Evolutionary conservation across 1,284 basidiomycete species (phyloP).

Genomic region (Trametes sp.): DNA sequence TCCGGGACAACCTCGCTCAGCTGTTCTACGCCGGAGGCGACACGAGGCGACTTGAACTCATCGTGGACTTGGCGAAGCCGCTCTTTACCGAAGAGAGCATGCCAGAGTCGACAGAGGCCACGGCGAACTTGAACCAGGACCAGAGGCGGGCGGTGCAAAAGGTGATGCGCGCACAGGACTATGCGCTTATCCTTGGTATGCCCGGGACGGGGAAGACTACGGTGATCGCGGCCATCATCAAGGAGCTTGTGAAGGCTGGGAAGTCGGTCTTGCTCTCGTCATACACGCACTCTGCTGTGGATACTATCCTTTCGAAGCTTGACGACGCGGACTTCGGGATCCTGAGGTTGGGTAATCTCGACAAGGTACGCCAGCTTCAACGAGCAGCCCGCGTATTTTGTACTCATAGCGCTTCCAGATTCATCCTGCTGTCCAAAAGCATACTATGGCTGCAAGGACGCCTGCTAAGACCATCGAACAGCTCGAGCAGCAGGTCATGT

Average conservation of each 20-base stretch:
- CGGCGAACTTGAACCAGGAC: conserved; percentile 68
- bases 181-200: conserved; percentile 95
- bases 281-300: conserved; percentile 98
- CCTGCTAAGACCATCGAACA: conserved; percentile 74
- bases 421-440: conserved; percentile 78
- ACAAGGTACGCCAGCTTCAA: conserved; percentile 71
- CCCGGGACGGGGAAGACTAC: conserved; percentile 99
- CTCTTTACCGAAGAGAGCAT: conserved; percentile 54
- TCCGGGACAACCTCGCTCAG: conserved; percentile 90
- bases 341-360: conserved; percentile 87
- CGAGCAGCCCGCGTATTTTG: background rate
- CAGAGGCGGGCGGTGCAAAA: conserved; percentile 80
- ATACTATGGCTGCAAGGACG: conserved; percentile 67
- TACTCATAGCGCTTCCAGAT: conserved; percentile 55
- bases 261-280: conserved; percentile 91
- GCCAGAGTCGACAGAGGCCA: conserved; percentile 1
- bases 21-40: conserved; percentile 86
- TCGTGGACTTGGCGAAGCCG: conserved; percentile 86
- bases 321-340: conserved; percentile 73
- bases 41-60: conserved; percentile 66
- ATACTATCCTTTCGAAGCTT: conserved; percentile 91
- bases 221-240: conserved; percentile 90
- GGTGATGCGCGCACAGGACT: conserved; percentile 86
- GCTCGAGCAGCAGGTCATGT: conserved; percentile 82
- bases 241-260: conserved; percentile 77